Evolutionary conservation across 2,329 filamentous ascomycete genomes (phyloP), one percentile per base, ranked within the genome.

Genomic region (Diaporthe caulivora): DNA sequence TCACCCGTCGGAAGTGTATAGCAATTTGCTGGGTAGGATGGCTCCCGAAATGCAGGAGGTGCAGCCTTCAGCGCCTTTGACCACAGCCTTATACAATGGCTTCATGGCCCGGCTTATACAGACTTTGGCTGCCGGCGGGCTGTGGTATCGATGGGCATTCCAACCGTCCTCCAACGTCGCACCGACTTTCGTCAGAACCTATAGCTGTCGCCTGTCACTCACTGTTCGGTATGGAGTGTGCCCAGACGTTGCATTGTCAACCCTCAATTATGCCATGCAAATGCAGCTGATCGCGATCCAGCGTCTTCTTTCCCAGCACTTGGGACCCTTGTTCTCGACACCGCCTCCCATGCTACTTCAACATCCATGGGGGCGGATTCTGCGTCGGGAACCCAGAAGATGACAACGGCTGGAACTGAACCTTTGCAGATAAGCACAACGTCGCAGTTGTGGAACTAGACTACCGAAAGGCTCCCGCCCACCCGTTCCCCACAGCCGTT

Each of bases 331-430:
- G 26, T 24, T 49, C 42, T 2, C 10, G 18, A 2, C 26, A 37
- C 18, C 42, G 26, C 18, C 58, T 64, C 11, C 60, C 60, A 24
- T 65, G 42, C 29, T 65, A 37, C 11, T 65, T 65, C 42, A 65
- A 65, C 21, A 65, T 42, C 42, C 42, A 49, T 21, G 42, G 60
- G 7, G 60, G 60, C 18, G 60, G 60, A 1, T 65, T 65, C 60
- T 49, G 60, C 42, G 26, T 65, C 60, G 42, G 60, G 18, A 11
- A 15, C 5, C 60, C 60, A 15, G 58, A 34, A 9, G 42, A 49
- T 18, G 58, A 64, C 7, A 42, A 49, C 60, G 44, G 11, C 21
- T 49, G 60, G 60, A 65, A 49, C 42, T 42, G 29, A 1, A 13
- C 60, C 42, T 49, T 65, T 21, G 42, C 60, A 18, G 26, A 64